phyloP scores from a whole-genome alignment of 176 grass and related monocot genomes.

The Triticum turgidum region DNA sequence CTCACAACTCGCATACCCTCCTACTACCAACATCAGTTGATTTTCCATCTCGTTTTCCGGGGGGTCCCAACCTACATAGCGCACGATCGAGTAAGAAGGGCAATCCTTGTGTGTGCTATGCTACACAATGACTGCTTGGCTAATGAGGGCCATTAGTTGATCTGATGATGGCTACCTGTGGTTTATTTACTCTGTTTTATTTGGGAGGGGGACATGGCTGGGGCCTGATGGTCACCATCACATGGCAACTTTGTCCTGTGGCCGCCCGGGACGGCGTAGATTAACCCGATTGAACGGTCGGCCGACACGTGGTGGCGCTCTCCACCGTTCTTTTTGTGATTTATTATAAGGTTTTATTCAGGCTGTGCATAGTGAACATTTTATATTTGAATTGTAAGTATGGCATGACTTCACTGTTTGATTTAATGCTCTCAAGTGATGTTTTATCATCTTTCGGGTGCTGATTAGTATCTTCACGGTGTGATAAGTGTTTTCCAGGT shows the following conservation, averaged over 20 bases:
- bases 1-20: neutral
- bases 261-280: neutral
- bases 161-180: neutral
- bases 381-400: neutral
- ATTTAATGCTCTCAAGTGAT: neutral
- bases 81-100: neutral
- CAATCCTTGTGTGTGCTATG: neutral
- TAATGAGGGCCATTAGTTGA: neutral
- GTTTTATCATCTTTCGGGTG: neutral
- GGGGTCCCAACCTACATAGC: neutral
- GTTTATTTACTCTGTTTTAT: neutral
- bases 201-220: neutral
- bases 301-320: neutral
- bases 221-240: neutral
- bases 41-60: neutral
- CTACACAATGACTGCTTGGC: neutral
- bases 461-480: neutral
- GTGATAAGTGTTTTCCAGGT: neutral
- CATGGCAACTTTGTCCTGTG: neutral
- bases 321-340: neutral
- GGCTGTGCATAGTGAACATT: neutral
- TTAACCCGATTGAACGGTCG: neutral
- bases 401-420: neutral
- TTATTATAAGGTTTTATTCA: neutral
- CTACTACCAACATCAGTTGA: neutral